Evolutionary conservation across 78 protist species (phyloP).

Genomic region (Speleostelium caveatum): DNA sequence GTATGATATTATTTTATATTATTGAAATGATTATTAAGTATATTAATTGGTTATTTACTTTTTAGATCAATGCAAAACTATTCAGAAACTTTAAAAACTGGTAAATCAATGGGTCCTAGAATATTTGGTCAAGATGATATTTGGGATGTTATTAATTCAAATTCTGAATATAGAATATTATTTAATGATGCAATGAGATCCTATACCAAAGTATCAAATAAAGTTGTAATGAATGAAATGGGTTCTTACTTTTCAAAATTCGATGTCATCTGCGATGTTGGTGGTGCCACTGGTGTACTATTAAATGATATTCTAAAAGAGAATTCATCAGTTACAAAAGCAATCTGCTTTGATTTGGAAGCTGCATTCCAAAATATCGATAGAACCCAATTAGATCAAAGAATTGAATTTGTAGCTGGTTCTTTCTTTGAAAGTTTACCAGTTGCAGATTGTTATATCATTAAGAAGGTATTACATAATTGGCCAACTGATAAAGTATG

Average conservation of each 20-base stretch:
- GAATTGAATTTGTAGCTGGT: constrained; percentile 15
- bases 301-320: background rate
- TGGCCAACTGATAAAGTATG: too few species aligned
- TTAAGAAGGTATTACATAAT: background rate
- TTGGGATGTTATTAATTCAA: background rate
- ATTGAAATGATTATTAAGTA: too few species aligned
- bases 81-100: background rate
- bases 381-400: too few species aligned
- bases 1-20: background rate
- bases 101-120: background rate
- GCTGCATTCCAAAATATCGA: too few species aligned
- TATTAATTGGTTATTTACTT: too few species aligned
- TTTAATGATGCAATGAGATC: constrained; percentile 18
- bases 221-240: background rate
- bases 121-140: background rate
- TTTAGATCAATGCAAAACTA: too few species aligned
- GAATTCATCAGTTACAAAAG: too few species aligned
- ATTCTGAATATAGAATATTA: background rate
- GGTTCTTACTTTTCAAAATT: too few species aligned
- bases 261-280: too few species aligned
- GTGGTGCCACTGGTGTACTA: constrained; percentile 21
- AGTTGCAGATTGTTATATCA: background rate
- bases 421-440: constrained; percentile 1
- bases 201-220: background rate
- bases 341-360: too few species aligned